These are phyloP conservation scores for Ampelomyces quisqualis DNA, from an alignment of 2,329 filamentous ascomycete genomes.

Conservation along the genomic window DNA sequence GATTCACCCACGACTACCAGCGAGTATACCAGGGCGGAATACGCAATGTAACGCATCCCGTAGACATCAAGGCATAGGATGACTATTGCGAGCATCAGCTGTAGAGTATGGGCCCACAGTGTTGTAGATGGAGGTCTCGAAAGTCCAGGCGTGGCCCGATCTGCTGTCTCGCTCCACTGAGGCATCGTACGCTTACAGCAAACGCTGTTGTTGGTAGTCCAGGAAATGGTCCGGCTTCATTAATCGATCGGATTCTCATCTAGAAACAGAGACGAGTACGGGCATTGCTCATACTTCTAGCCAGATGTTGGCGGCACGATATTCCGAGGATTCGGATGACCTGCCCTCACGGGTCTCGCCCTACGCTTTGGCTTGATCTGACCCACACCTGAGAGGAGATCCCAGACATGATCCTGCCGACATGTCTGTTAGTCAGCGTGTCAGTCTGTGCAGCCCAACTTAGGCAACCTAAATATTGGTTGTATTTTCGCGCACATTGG, in stretches of 20 bases:
- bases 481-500: too few relatives aligned
- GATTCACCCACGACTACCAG: constrained; percentile 20
- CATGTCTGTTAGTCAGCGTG: too few relatives aligned
- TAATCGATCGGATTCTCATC: not conserved
- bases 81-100: constrained; percentile 47
- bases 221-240: not conserved
- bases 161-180: constrained; percentile 7
- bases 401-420: too few relatives aligned
- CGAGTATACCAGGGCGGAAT: constrained; percentile 44
- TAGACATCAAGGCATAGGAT: constrained; percentile 54
- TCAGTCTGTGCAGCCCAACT: too few relatives aligned
- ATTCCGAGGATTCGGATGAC: not conserved
- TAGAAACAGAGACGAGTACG: constrained; percentile 7
- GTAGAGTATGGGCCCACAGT: constrained; percentile 21
- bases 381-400: too few relatives aligned
- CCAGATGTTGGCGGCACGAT: not conserved
- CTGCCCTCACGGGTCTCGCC: not conserved
- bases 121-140: constrained; percentile 16
- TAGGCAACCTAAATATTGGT: too few relatives aligned
- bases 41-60: constrained; percentile 43
- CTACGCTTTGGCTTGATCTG: too few relatives aligned
- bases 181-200: not conserved
- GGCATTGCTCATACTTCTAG: constrained; percentile 1
- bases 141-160: not conserved
- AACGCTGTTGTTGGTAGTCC: not conserved